Conservation (phyloP, 129 eudicot genomes). For the Apium graveolens region DNA sequence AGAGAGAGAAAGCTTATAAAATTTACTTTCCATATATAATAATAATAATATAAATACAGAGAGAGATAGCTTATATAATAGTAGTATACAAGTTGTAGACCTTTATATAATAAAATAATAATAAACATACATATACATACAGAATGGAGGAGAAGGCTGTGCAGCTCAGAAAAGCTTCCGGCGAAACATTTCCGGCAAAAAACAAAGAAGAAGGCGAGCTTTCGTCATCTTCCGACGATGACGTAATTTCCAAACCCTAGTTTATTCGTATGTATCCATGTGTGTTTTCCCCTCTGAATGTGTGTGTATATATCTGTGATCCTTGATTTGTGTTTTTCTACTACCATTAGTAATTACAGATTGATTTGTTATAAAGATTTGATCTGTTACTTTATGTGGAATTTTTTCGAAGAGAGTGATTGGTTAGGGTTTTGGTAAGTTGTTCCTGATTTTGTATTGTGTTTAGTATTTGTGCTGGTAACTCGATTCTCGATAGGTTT, state of each 20-base stretch:
- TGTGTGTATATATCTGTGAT: background rate
- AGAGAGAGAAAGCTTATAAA: conserved; percentile 28
- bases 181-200: background rate
- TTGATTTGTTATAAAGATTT: background rate
- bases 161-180: conserved; percentile 3
- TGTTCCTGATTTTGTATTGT: background rate
- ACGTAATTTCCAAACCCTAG: conserved; percentile 6
- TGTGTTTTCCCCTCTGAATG: background rate
- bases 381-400: background rate
- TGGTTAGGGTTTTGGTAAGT: background rate
- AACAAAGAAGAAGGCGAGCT: conserved; percentile 39
- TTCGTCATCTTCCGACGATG: conserved; percentile 19
- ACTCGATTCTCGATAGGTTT: background rate
- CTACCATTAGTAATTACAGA: background rate
- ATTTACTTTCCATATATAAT: background rate
- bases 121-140: background rate
- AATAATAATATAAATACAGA: too few species aligned
- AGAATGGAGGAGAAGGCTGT: background rate
- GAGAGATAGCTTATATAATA: too few species aligned
- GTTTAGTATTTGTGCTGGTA: background rate
- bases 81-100: background rate
- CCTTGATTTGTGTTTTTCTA: background rate
- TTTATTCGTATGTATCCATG: background rate
- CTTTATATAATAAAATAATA: conserved; percentile 6
- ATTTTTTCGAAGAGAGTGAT: background rate